Evolutionary conservation across 2,329 filamentous ascomycete species (phyloP).

Genomic region (Fusarium austroafricanum): DNA sequence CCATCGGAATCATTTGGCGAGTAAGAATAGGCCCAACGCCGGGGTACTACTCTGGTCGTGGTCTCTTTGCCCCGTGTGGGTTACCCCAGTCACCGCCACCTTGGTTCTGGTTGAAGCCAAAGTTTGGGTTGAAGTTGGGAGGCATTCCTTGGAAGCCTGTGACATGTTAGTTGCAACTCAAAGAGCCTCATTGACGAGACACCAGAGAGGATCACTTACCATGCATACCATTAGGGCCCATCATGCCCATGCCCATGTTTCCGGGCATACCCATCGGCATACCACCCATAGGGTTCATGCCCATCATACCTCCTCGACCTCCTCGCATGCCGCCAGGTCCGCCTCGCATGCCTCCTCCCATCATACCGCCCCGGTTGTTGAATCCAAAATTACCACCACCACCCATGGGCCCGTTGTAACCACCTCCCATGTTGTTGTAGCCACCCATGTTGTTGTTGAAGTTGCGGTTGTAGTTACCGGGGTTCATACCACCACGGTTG

Average conservation of each 20-base stretch:
- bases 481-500: conserved; percentile 61
- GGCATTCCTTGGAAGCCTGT: conserved; percentile 75
- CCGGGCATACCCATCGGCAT: conserved; percentile 69
- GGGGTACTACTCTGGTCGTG: conserved; percentile 72
- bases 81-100: conserved; percentile 74
- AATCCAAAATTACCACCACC: conserved; percentile 65
- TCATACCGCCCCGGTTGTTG: conserved; percentile 60
- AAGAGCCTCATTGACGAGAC: not conserved
- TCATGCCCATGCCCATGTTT: conserved; percentile 66
- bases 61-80: conserved; percentile 83
- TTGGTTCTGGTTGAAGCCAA: conserved; percentile 68
- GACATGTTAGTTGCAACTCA: conserved; percentile 36
- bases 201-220: conserved; percentile 44
- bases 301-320: conserved; percentile 64
- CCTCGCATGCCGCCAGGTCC: conserved; percentile 62
- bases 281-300: conserved; percentile 60
- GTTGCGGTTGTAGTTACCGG: conserved; percentile 57
- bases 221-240: conserved; percentile 62
- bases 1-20: not conserved
- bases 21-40: not conserved
- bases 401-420: conserved; percentile 63
- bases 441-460: conserved; percentile 58
- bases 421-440: conserved; percentile 60
- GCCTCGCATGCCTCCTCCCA: conserved; percentile 57
- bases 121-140: conserved; percentile 77